Conservation (phyloP, 768 basidiomycete species). For the Mycena maculata region DNA sequence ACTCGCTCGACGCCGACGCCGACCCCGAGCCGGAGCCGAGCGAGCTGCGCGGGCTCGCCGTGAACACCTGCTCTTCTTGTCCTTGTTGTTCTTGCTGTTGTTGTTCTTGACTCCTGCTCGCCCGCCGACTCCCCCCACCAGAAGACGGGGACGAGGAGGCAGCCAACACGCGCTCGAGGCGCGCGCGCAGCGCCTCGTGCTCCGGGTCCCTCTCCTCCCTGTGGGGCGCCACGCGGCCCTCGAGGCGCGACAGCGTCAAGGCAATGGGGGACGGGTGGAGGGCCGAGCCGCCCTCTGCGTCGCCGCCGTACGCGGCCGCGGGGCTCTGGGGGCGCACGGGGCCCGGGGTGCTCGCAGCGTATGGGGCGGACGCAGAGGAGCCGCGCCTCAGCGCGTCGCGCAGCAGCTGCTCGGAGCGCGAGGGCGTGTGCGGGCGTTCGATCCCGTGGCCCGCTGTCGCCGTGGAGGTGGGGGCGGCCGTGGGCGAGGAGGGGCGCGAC, state of each 20-base stretch:
- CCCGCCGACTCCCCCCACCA: neutral
- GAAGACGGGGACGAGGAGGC: neutral
- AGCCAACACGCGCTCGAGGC: slow-evolving; percentile 64
- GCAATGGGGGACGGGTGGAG: neutral
- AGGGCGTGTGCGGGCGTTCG: too few relatives aligned
- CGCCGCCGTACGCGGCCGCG: slow-evolving; percentile 21
- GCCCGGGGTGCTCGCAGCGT: neutral
- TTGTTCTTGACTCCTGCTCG: slow-evolving; percentile 8
- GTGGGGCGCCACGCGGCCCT: slow-evolving; percentile 22
- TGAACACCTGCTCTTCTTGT: neutral
- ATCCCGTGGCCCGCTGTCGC: neutral
- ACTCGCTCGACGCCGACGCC: neutral
- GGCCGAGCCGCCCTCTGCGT: slow-evolving; percentile 23
- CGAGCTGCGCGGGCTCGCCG: too few relatives aligned
- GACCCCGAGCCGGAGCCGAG: too few relatives aligned
- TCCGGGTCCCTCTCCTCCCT: slow-evolving; percentile 53
- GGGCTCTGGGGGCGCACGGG: neutral
- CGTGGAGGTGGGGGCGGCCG: neutral
- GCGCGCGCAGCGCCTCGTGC: slow-evolving; percentile 63
- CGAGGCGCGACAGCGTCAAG: slow-evolving; percentile 24
- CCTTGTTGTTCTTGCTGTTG: neutral
- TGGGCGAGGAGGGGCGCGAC: neutral
- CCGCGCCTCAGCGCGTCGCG: slow-evolving; percentile 27
- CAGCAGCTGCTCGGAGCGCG: slow-evolving; percentile 31
- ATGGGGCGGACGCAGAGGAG: neutral